A percentile compares a stretch with the other conserved stretches of the same genome.
Evolutionary conservation across 2,329 filamentous ascomycete species (phyloP).

Genomic region (Ustulina deusta): DNA sequence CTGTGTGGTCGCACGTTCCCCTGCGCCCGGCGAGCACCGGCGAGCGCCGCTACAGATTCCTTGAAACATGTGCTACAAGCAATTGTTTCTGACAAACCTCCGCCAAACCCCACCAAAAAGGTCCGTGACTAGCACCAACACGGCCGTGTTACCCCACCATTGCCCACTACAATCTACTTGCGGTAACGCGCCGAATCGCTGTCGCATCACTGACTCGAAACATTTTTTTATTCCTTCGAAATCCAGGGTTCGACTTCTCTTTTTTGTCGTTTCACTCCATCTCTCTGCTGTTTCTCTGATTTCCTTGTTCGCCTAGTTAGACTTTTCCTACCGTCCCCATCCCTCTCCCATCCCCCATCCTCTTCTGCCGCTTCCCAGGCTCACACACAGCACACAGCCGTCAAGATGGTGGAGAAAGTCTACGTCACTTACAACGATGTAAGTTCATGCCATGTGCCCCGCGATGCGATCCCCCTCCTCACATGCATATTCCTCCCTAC

Average conservation of each 20-base stretch:
- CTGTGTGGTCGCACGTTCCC: conserved; percentile 2
- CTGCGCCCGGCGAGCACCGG: conserved; percentile 19
- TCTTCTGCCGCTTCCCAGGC: not conserved
- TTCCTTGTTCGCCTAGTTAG: conserved; percentile 3
- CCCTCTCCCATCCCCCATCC: not conserved
- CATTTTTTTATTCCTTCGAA: conserved; percentile 32
- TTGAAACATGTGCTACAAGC: conserved; percentile 27
- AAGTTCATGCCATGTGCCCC: conserved; percentile 53
- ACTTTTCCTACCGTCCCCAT: not conserved
- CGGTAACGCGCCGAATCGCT: conserved; percentile 15
- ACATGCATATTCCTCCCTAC: conserved; percentile 27
- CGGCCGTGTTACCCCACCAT: conserved; percentile 12
- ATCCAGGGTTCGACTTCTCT: conserved; percentile 33
- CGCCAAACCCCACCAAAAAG: not conserved
- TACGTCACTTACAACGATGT: conserved; percentile 95
- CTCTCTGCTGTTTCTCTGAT: conserved; percentile 1
- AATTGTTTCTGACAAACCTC: no score
- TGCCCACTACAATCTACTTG: conserved; percentile 3
- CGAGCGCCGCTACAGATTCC: conserved; percentile 17
- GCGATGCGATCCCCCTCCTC: conserved; percentile 32
- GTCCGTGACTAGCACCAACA: conserved; percentile 22
- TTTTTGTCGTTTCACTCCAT: conserved; percentile 11
- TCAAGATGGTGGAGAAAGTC: conserved; percentile 83
- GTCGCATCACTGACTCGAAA: conserved; percentile 34
- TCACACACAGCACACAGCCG: conserved; percentile 17